Base-by-base conservation (phyloP, 805 yeast species). In the Limtongia smithiae region DNA sequence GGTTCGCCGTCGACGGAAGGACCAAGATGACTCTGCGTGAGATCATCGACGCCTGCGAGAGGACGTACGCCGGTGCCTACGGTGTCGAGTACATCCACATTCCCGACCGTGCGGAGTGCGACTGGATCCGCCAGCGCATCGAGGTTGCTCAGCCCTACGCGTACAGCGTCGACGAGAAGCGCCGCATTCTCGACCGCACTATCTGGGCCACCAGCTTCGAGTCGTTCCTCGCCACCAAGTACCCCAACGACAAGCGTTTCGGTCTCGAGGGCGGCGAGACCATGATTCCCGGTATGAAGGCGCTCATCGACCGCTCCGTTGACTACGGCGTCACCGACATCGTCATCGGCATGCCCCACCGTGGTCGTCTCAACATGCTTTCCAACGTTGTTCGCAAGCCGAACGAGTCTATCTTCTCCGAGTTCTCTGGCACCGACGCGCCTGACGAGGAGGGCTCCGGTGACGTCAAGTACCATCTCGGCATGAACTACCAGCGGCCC, bases 231-330 rank as follows among this genome's bases (percentile, higher is more conserved):
- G 80, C 96, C 41, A 82, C 96, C 50, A 93, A 93, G 73, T 93
- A 88, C 79, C 97, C 99, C 58, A 91, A 89, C 72, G 62, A 59
- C 50, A 93, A 93, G 76, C 85, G 99, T 73, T 93, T 93, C 66
- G 98, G 98, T 71, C 77, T 93, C 52, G 99, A 93, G 76, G 99
- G 99, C 75, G 95, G 95, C 58, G 99, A 93, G 74, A 77, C 95
- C 41, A 85, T 86, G 63, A 86, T 93, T 43, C 97, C 97, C 39
- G 98, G 97, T 75, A 83, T 93, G 77, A 93, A 93, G 76, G 85
- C 96, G 42, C 70, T 93, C 67, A 89, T 93, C 67, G 99, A 93
- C 71, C 82, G 89, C 60, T 79, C 96, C 38, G 97, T 90, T 43
- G 71, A 64, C 37, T 73, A 75, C 55, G 99, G 99, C 62, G 83